Percentiles rank a stretch among this genome's conserved stretches.
Conservation (phyloP, 768 basidiomycete genomes). For the Tulasnella sp. region DNA sequence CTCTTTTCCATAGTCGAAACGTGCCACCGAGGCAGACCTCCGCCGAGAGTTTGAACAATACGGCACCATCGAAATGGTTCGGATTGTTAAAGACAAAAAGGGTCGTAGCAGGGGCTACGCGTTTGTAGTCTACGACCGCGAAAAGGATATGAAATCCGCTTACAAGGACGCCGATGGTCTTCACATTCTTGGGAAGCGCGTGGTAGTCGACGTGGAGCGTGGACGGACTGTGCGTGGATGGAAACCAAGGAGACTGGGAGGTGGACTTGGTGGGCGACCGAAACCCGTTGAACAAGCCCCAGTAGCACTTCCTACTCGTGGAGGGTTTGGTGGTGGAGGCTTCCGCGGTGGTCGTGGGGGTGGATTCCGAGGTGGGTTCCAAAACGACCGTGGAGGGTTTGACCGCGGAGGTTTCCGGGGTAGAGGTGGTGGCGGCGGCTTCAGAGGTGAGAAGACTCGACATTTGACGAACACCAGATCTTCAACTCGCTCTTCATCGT, state of each 20-base stretch:
- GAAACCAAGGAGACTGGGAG: slow-evolving; percentile 93
- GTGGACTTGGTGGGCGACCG: slow-evolving; percentile 97
- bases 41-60: slow-evolving; percentile 93
- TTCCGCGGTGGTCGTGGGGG: slow-evolving; percentile 34
- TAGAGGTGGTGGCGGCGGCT: slow-evolving; percentile 23
- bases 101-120: slow-evolving; percentile 85
- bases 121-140: slow-evolving; percentile 95
- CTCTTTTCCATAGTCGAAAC: slow-evolving; percentile 60
- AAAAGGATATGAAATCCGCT: slow-evolving; percentile 98
- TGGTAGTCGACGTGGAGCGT: slow-evolving; percentile 95
- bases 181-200: slow-evolving; percentile 90
- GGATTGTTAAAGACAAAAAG: slow-evolving; percentile 88
- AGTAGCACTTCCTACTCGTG: slow-evolving; percentile 30
- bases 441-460: slow-evolving; percentile 6
- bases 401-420: background rate
- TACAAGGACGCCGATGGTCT: slow-evolving; percentile 99
- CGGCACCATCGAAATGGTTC: slow-evolving; percentile 88
- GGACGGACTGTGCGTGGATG: slow-evolving; percentile 97
- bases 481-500: background rate
- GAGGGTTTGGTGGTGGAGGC: slow-evolving; percentile 27
- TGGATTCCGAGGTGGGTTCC: slow-evolving; percentile 15
- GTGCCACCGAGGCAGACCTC: slow-evolving; percentile 83
- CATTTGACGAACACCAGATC: background rate
- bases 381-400: slow-evolving; percentile 18
- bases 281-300: slow-evolving; percentile 51